Evolutionary conservation across 148 eudicot species (phyloP).

Genomic region (Oxyria digyna): DNA sequence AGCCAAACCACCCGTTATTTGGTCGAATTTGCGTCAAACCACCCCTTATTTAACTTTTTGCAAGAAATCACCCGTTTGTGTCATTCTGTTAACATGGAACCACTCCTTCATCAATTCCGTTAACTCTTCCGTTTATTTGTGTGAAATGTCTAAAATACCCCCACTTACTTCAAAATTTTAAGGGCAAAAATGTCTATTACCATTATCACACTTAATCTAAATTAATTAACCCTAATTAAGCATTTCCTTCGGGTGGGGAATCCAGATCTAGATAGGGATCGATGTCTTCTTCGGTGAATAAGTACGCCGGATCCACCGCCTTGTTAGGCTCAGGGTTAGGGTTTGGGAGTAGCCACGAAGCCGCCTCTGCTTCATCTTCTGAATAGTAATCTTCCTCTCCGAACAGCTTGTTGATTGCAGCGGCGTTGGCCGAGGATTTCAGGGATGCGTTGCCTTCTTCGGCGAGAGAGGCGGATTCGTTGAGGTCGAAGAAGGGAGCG

Average conservation of each 20-base stretch:
- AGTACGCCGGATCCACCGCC: constrained; percentile 7
- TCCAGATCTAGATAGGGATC: constrained; percentile 57
- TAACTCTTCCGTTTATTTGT: no score
- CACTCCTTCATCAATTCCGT: no score
- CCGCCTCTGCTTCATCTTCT: constrained; percentile 19
- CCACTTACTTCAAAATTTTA: no score
- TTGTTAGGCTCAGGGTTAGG: constrained; percentile 11
- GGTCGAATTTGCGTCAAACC: no score
- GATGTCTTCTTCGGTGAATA: constrained; percentile 27
- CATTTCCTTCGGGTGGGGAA: constrained; percentile 16
- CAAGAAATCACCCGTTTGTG: no score
- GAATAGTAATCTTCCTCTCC: constrained; percentile 21
- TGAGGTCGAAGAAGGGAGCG: constrained; percentile 28
- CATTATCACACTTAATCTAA: no score
- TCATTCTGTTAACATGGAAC: no score
- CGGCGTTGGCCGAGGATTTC: constrained; percentile 15
- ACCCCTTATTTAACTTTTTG: no score
- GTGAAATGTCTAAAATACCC: no score
- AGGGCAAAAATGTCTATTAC: no score
- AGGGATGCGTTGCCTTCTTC: neutral
- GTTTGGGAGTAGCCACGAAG: constrained; percentile 26
- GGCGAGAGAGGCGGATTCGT: constrained; percentile 9
- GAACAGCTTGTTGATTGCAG: constrained; percentile 18
- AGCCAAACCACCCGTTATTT: no score
- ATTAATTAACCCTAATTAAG: no score